Percentiles rank a stretch among this genome's conserved stretches.
Conservation (phyloP, 768 basidiomycete genomes). For the Lactarius trivialis region DNA sequence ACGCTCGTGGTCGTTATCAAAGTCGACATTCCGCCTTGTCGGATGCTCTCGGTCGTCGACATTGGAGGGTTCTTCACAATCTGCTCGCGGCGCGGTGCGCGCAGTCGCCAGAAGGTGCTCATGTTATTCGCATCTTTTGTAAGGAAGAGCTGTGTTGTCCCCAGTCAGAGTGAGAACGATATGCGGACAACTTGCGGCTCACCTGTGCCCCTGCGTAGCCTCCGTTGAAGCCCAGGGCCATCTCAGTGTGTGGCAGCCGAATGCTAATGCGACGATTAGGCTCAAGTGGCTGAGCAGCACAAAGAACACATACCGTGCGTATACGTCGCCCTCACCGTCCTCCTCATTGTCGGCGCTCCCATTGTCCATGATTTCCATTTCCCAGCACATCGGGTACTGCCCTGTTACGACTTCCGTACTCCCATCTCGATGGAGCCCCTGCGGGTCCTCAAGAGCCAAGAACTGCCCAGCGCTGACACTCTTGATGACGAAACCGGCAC, state of each 20-base stretch:
- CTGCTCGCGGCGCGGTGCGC: constrained; percentile 19
- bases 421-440: not conserved
- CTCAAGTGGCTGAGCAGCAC: not conserved
- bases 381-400: constrained; percentile 23
- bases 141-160: constrained; percentile 11
- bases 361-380: constrained; percentile 21
- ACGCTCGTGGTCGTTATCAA: constrained; percentile 22
- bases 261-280: constrained; percentile 6
- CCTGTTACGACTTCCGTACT: constrained; percentile 11
- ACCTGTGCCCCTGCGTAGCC: constrained; percentile 20
- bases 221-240: constrained; percentile 16
- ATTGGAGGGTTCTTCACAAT: constrained; percentile 19
- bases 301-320: constrained; percentile 11
- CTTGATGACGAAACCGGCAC: constrained; percentile 17
- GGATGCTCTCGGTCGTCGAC: constrained; percentile 13
- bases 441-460: constrained; percentile 13
- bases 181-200: not conserved
- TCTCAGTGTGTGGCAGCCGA: constrained; percentile 20
- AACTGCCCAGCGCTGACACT: constrained; percentile 4
- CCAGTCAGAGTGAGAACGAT: not conserved
- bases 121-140: constrained; percentile 16
- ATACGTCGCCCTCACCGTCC: constrained; percentile 14
- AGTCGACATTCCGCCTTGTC: constrained; percentile 11
- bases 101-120: constrained; percentile 21
- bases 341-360: constrained; percentile 14